These are phyloP conservation scores for Fomitopsis serialis DNA, from an alignment of 768 basidiomycete species.

Conservation along the genomic window DNA sequence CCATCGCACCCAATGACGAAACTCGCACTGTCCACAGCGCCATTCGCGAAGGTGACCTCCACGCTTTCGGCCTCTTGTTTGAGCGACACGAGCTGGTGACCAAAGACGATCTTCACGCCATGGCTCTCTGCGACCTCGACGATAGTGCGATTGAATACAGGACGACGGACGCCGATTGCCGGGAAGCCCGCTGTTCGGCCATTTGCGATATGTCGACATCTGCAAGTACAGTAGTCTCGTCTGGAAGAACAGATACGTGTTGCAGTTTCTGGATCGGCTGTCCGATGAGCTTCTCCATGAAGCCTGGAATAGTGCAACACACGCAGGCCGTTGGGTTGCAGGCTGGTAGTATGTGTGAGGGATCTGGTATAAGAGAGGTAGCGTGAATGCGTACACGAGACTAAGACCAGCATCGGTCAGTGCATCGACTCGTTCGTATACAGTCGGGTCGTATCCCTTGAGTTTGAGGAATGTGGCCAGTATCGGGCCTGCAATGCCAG, in stretches of 20 bases:
- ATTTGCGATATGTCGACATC: constrained; percentile 16
- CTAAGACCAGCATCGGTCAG: constrained; percentile 25
- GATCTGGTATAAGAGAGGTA: background rate
- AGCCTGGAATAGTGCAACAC: constrained; percentile 9
- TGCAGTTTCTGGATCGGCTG: background rate
- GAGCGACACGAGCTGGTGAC: constrained; percentile 25
- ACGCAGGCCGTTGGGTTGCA: constrained; percentile 10
- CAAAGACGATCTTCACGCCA: constrained; percentile 30
- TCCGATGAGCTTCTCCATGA: constrained; percentile 9
- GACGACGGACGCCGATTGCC: constrained; percentile 23
- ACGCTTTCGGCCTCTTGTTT: constrained; percentile 27
- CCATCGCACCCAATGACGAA: constrained; percentile 41
- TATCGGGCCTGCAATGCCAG: constrained; percentile 34
- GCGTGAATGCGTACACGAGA: constrained; percentile 20
- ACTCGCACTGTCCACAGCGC: constrained; percentile 27
- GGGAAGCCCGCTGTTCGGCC: constrained; percentile 13
- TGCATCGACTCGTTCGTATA: constrained; percentile 27
- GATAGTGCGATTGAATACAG: constrained; percentile 10
- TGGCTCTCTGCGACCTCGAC: constrained; percentile 24
- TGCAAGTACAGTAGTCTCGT: constrained; percentile 23
- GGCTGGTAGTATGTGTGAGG: background rate
- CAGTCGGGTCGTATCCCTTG: constrained; percentile 31
- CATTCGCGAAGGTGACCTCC: constrained; percentile 30
- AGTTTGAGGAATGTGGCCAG: constrained; percentile 31
- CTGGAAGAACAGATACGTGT: constrained; percentile 14